Evolutionary conservation across 2,329 filamentous ascomycete genomes (phyloP), one percentile per base, ranked within the genome.

Genomic region (Chalaropsis ovoidea): DNA sequence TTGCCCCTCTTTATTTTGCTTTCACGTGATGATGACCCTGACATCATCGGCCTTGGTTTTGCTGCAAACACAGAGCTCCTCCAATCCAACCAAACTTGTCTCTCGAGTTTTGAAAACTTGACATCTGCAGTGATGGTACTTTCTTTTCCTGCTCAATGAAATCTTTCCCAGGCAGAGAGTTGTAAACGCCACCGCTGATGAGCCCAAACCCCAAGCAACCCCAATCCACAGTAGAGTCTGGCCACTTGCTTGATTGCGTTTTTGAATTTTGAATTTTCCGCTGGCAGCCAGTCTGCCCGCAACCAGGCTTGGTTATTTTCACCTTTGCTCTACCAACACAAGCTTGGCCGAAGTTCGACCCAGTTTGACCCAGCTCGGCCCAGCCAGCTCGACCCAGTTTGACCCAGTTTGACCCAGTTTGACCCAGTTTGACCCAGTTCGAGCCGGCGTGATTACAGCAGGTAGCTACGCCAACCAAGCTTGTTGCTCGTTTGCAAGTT

Each of bases 1-100:
- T 39, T 39, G 54, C 54, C 24, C 54, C 54, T 58, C 54, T 58
- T 58, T 58, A 58, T 58, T 39, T 19, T 22, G 54, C n/a, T 13
- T 52, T 52, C 54, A 58, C 54, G 54, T 58, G 54, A 58, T 22
- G 15, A 43, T 39, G 19, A 41, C 3, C 42, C 62, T 63, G 35
- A 49, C 52, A 64, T 52, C 47, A 62, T 62, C 39, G 42, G n/a
- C 13, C 15, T 19, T 19, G 10, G 2, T 35, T 10, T 31, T 58
- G 54, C 27, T 58, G n/a, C 54, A 39, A 58, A 39, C 27, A 39
- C 15, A 58, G 8, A 56, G 13, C 52, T n/a, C n/a, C n/a, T n/a
- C n/a, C n/a, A n/a, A n/a, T 56, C 17, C 11, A 56, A 31, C 22
- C 27, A 31, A 17, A 10, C 27, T n/a, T 35, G 17, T 52, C 19